These are phyloP conservation scores for Trichosporon ovoides DNA, from an alignment of 1,284 basidiomycete genomes.

Conservation along the genomic window DNA sequence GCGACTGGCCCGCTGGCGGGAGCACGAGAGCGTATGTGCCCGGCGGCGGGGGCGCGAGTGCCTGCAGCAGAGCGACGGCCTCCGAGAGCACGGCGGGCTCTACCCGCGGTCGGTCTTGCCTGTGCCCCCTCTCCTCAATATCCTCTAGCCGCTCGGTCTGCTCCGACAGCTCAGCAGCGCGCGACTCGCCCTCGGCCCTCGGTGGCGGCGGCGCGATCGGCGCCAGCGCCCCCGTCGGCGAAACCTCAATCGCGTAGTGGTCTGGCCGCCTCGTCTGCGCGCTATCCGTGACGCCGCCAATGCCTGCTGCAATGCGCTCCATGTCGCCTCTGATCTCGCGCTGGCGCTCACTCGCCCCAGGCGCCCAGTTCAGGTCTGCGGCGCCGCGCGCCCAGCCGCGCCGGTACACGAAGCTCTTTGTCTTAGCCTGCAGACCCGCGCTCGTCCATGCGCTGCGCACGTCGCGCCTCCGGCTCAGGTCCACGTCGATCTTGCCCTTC, in stretches of 20 bases:
- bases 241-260: conserved; percentile 28
- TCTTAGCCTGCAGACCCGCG: conserved; percentile 23
- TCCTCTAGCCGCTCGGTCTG: too few relatives aligned
- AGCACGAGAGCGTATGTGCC: conserved; percentile 27
- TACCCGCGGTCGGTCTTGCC: neutral
- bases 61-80: conserved; percentile 29
- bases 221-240: conserved; percentile 17
- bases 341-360: conserved; percentile 16
- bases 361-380: conserved; percentile 29
- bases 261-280: conserved; percentile 7
- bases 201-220: neutral
- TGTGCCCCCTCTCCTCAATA: neutral
- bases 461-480: conserved; percentile 19
- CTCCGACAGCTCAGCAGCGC: neutral
- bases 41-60: conserved; percentile 24
- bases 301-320: conserved; percentile 8
- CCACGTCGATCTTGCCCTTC: conserved; percentile 6
- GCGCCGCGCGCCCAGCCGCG: conserved; percentile 27
- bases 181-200: neutral
- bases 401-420: conserved; percentile 25
- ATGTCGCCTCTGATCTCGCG: conserved; percentile 16
- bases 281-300: neutral
- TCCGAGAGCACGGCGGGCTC: conserved; percentile 20
- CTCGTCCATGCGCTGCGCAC: conserved; percentile 31
- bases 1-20: conserved; percentile 25